Evolutionary conservation across 1,284 basidiomycete genomes (phyloP).

Genomic region (Cutaneotrichosporon mucoides): DNA sequence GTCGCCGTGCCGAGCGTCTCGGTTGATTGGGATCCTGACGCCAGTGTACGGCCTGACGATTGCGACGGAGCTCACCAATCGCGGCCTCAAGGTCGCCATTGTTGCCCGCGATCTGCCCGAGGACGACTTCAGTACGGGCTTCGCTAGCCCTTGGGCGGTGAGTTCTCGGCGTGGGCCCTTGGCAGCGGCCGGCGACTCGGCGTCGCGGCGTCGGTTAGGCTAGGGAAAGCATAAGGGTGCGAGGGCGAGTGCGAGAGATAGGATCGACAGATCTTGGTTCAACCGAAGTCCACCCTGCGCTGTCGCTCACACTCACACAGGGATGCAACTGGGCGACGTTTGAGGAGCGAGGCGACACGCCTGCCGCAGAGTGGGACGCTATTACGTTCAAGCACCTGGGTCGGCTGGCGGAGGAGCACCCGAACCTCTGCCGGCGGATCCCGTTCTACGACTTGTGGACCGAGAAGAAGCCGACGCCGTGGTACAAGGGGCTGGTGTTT

Average conservation of each 20-base stretch:
- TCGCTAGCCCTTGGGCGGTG: slow-evolving; percentile 67
- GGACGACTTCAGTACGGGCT: slow-evolving; percentile 58
- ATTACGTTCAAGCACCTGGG: slow-evolving; percentile 51
- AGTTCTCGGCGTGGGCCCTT: slow-evolving; percentile 7
- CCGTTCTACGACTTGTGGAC: slow-evolving; percentile 52
- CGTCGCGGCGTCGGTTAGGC: too few species aligned
- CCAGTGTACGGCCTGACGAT: slow-evolving; percentile 52
- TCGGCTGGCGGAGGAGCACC: slow-evolving; percentile 54
- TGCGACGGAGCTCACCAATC: slow-evolving; percentile 49
- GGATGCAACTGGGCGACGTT: slow-evolving; percentile 68
- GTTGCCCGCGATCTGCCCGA: slow-evolving; percentile 64
- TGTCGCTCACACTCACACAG: slow-evolving; percentile 36
- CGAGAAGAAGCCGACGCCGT: slow-evolving; percentile 45
- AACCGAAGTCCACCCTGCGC: too few species aligned
- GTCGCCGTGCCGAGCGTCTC: too few species aligned
- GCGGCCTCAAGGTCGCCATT: slow-evolving; percentile 57
- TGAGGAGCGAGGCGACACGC: slow-evolving; percentile 35
- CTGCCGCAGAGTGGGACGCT: slow-evolving; percentile 50
- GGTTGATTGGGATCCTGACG: slow-evolving; percentile 3
- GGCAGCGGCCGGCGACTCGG: neutral
- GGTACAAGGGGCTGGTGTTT: slow-evolving; percentile 57
- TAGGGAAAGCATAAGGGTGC: too few species aligned
- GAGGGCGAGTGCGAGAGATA: too few species aligned
- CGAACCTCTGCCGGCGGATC: slow-evolving; percentile 49
- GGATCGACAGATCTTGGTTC: too few species aligned